Conservation (phyloP, 495 filamentous ascomycete genomes). For the Talaromyces wortmannii region DNA sequence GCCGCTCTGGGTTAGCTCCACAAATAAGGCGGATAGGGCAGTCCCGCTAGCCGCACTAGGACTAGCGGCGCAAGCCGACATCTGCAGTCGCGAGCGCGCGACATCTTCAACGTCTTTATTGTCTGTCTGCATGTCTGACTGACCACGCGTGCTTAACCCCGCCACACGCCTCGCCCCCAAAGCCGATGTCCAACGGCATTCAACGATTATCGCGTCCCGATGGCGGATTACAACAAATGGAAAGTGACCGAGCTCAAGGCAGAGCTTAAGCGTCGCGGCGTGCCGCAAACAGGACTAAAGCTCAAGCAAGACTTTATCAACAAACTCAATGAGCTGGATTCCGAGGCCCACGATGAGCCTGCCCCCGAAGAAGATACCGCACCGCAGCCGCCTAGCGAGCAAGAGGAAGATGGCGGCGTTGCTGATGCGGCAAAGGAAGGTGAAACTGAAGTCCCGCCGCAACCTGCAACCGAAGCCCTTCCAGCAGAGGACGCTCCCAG, state of each 20-base stretch:
- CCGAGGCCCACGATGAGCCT: conserved; percentile 13
- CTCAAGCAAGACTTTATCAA: conserved; percentile 43
- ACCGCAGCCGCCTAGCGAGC: conserved; percentile 4
- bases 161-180: not conserved
- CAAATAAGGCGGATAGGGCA: too few species aligned
- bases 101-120: too few species aligned
- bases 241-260: conserved; percentile 49
- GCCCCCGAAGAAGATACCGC: conserved; percentile 8
- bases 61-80: too few species aligned
- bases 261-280: conserved; percentile 43
- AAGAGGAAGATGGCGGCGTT: conserved; percentile 3
- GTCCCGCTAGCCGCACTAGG: too few species aligned
- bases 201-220: conserved; percentile 11
- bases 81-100: too few species aligned
- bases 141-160: not conserved
- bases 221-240: conserved; percentile 45
- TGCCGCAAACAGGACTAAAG: conserved; percentile 43
- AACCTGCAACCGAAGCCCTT: not conserved
- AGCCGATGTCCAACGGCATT: not conserved
- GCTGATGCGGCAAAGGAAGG: conserved; percentile 5
- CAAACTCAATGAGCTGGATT: conserved; percentile 37
- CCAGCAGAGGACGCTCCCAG: not conserved
- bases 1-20: too few species aligned
- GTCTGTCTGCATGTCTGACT: too few species aligned
- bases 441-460: conserved; percentile 1